phyloP scores from a whole-genome alignment of 768 basidiomycete species.

The Pulveroboletus sp. region DNA sequence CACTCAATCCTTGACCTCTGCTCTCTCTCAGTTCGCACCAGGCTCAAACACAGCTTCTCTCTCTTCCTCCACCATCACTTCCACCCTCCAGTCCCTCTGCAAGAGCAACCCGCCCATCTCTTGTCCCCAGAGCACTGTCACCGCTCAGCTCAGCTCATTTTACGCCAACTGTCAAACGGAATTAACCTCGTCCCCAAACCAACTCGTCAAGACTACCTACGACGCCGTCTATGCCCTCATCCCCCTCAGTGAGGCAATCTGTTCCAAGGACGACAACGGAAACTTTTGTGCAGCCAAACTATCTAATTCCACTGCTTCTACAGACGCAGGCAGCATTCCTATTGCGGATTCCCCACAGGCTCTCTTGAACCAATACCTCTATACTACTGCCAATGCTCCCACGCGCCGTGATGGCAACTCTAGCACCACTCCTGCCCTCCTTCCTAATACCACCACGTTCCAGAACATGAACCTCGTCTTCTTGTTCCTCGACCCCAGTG shows the following conservation, averaged over 20 bases:
- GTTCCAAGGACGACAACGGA: constrained; percentile 69
- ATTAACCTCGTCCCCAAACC: constrained; percentile 50
- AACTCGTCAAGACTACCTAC: constrained; percentile 61
- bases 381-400: constrained; percentile 14
- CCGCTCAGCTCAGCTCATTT: constrained; percentile 64
- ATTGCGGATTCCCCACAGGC: background rate
- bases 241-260: constrained; percentile 68
- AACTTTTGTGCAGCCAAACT: constrained; percentile 66
- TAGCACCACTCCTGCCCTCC: constrained; percentile 28
- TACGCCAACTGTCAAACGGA: constrained; percentile 69
- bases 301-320: constrained; percentile 17
- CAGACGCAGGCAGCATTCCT: constrained; percentile 13
- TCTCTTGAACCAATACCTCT: constrained; percentile 27
- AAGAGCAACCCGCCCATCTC: constrained; percentile 37
- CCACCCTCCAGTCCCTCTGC: constrained; percentile 60
- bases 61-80: constrained; percentile 43
- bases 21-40: constrained; percentile 55
- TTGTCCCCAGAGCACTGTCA: constrained; percentile 61
- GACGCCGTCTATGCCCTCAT: constrained; percentile 73
- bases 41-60: constrained; percentile 37
- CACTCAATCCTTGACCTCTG: constrained; percentile 55
- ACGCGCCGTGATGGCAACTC: constrained; percentile 23
- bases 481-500: constrained; percentile 65
- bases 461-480: constrained; percentile 65
- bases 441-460: constrained; percentile 58